These are phyloP conservation scores for Ustanciosporium gigantosporum DNA, from an alignment of 1,284 basidiomycete species.

Conservation along the genomic window DNA sequence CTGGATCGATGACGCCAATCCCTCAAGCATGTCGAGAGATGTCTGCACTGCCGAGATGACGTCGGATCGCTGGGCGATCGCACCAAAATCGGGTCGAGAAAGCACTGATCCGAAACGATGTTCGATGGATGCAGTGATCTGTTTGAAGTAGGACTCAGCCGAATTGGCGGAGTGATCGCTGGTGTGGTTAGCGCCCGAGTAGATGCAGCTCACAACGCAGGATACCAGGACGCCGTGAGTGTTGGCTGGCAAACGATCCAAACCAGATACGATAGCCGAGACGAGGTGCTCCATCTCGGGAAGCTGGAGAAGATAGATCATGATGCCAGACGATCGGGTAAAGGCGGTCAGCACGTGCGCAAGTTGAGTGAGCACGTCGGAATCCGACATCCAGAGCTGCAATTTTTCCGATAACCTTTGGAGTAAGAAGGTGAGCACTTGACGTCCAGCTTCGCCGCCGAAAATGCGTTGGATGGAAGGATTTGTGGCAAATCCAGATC, in stretches of 20 bases:
- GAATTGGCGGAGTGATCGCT: slow-evolving; percentile 16
- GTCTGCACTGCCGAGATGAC: slow-evolving; percentile 41
- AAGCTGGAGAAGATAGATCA: slow-evolving; percentile 43
- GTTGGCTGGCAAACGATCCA: slow-evolving; percentile 46
- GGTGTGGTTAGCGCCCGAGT: slow-evolving; percentile 31
- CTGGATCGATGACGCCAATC: slow-evolving; percentile 35
- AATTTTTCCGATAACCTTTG: slow-evolving; percentile 43
- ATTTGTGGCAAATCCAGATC: slow-evolving; percentile 24
- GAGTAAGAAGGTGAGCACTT: slow-evolving; percentile 46
- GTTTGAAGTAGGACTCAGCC: slow-evolving; percentile 37
- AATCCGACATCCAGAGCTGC: slow-evolving; percentile 49
- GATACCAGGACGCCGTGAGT: slow-evolving; percentile 48
- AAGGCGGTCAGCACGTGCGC: slow-evolving; percentile 46
- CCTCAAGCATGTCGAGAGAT: slow-evolving; percentile 50
- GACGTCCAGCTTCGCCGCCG: slow-evolving; percentile 34
- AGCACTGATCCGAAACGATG: slow-evolving; percentile 32
- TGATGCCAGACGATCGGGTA: slow-evolving; percentile 41
- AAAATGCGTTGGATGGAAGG: slow-evolving; percentile 29
- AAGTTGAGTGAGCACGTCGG: slow-evolving; percentile 48
- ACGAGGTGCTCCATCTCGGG: slow-evolving; percentile 44
- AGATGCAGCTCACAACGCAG: slow-evolving; percentile 50
- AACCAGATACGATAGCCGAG: slow-evolving; percentile 23
- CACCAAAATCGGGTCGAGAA: slow-evolving; percentile 28
- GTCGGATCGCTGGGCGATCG: slow-evolving; percentile 35
- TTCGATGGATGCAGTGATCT: slow-evolving; percentile 47